Evolutionary conservation across 805 yeast genomes (phyloP).

Genomic region (Jamesozyma jinghongensis): DNA sequence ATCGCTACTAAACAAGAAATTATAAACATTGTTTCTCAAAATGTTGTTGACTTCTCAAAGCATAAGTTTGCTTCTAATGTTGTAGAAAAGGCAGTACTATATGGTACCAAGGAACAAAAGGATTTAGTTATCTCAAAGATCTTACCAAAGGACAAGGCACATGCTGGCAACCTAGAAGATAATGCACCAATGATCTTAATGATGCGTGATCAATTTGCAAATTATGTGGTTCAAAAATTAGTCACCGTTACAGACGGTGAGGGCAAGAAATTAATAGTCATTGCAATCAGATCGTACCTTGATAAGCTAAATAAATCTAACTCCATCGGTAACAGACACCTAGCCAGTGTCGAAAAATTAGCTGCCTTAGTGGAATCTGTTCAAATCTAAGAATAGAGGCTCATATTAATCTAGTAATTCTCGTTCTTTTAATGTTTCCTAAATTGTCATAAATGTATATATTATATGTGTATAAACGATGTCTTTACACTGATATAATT

Average conservation of each 20-base stretch:
- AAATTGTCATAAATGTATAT: not conserved
- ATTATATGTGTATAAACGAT: not conserved
- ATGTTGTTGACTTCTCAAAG: conserved; percentile 75
- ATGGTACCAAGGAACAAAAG: conserved; percentile 58
- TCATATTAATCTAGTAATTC: not conserved
- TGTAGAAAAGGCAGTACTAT: conserved; percentile 83
- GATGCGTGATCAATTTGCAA: conserved; percentile 98
- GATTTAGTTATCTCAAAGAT: conserved; percentile 57
- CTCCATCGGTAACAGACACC: conserved; percentile 28
- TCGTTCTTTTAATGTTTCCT: not conserved
- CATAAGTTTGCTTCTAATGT: conserved; percentile 98
- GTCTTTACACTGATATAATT: not conserved
- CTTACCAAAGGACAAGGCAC: conserved; percentile 40
- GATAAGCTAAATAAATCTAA: conserved; percentile 37
- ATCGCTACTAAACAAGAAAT: conserved; percentile 34
- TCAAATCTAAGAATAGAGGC: conserved; percentile 6
- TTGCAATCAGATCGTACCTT: conserved; percentile 70
- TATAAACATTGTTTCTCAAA: conserved; percentile 56
- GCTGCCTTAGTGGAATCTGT: conserved; percentile 28
- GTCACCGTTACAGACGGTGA: conserved; percentile 70
- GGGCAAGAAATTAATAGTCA: conserved; percentile 60
- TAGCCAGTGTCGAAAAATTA: conserved; percentile 32
- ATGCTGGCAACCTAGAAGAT: conserved; percentile 44
- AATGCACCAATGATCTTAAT: conserved; percentile 69
- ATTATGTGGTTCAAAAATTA: conserved; percentile 91